These are phyloP conservation scores for Suhomyces ambrosiae DNA, from an alignment of 1,139 yeast genomes.

Conservation along the genomic window DNA sequence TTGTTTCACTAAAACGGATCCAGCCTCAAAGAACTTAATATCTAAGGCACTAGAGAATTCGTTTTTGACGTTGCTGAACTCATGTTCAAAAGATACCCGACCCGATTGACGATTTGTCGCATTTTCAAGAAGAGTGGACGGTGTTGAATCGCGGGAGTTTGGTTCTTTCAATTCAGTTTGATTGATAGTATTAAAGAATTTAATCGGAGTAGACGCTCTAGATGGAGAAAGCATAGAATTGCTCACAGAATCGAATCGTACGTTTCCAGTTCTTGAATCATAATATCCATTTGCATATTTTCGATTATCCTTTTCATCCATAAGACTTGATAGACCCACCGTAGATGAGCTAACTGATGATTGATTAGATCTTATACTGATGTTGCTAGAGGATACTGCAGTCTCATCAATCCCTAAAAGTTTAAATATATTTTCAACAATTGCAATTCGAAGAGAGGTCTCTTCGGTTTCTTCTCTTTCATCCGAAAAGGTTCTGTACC, in stretches of 20 bases:
- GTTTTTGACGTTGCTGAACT: conserved; percentile 51
- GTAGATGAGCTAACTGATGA: conserved; percentile 32
- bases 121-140: neutral
- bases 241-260: conserved; percentile 25
- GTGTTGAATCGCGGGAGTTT: neutral
- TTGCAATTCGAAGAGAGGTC: conserved; percentile 63
- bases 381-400: conserved; percentile 15
- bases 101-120: neutral
- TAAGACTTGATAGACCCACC: conserved; percentile 31
- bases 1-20: conserved; percentile 60
- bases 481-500: conserved; percentile 52
- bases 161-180: conserved; percentile 19
- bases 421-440: conserved; percentile 75
- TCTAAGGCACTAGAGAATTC: conserved; percentile 69
- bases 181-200: conserved; percentile 33
- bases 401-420: conserved; percentile 64
- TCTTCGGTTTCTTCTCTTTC: conserved; percentile 78
- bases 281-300: conserved; percentile 14
- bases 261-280: conserved; percentile 24
- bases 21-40: conserved; percentile 56
- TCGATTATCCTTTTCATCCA: conserved; percentile 19
- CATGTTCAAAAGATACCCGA: conserved; percentile 2
- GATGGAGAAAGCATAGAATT: conserved; percentile 16
- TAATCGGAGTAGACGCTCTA: conserved; percentile 23
- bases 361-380: conserved; percentile 15